Evolutionary conservation across 176 grass and related monocot genomes (phyloP), one percentile per base, ranked within the genome.

Genomic region (Coix lacrymajobi): DNA sequence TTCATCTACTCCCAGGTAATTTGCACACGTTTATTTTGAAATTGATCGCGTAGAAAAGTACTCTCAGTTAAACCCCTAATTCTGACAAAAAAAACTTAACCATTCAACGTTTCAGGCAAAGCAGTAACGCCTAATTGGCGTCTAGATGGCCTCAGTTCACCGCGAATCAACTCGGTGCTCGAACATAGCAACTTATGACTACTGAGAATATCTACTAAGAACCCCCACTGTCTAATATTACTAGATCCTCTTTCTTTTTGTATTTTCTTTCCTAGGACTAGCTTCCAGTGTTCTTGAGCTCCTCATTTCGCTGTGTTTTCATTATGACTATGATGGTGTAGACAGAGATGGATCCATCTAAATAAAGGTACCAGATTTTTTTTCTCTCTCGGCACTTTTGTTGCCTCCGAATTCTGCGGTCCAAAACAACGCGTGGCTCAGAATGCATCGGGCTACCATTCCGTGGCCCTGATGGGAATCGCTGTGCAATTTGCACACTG

Each of bases 1-100:
- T 98, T 98, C 79, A 84, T 98, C 76, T 98, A 98, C 71, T 98
- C 96, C 33, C 96, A 98, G 81, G 96, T 95, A 86, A 79, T 58
- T 70, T 83, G 19, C 45, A 60, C 79, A 74, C 13, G 38, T 46
- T 74, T 62, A 7, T 7, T 16, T 29, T 11, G 15, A 64, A 63
- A 8, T 19, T 7, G 41, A 10, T 13, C 51, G 1, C 4, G 1
- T 7, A 49, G 13, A 4, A 52, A 58, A 56, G 8, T 40, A 11
- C 45, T 29, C 0, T 61, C 57, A 40, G 11, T 51, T 31, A 11
- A 36, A 14, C 29, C 11, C 79, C 73, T n/a, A 38, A 69, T 85
- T 73, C 30, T 73, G 14, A 74, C 79, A 14, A 49, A 75, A 22
- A 54, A 20, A 48, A n/a, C n/a, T n/a, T n/a, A 48, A 69, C 17